phyloP scores from a whole-genome alignment of 2,329 filamentous ascomycete species.

The Neocucurbitaria cava region DNA sequence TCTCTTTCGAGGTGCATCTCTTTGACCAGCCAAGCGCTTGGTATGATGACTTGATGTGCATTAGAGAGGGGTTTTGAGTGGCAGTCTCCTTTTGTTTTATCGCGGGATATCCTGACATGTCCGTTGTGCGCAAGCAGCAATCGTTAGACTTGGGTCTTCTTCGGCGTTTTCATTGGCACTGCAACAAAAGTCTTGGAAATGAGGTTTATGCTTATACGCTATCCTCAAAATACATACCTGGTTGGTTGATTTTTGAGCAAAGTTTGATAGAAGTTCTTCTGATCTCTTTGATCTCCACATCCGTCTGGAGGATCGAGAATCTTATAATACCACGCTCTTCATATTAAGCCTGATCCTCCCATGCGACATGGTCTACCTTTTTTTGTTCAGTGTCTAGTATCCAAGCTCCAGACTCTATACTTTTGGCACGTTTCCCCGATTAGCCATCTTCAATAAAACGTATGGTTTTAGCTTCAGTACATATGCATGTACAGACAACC shows the following conservation, averaged over 20 bases:
- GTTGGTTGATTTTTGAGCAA: conserved; percentile 3
- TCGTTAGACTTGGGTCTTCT: conserved; percentile 25
- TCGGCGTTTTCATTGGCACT: conserved; percentile 30
- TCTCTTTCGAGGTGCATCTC: conserved; percentile 35
- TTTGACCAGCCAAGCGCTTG: conserved; percentile 29
- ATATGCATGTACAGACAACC: too few relatives aligned
- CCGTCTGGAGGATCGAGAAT: conserved; percentile 2
- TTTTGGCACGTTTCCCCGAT: too few relatives aligned
- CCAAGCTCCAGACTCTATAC: too few relatives aligned
- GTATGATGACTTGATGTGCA: conserved; percentile 45
- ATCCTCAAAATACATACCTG: conserved; percentile 2
- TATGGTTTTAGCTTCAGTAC: too few relatives aligned
- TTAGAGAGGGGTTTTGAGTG: conserved; percentile 40
- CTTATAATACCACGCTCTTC: conserved; percentile 27
- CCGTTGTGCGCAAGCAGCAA: conserved; percentile 16
- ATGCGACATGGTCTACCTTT: too few relatives aligned
- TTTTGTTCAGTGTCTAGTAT: too few relatives aligned
- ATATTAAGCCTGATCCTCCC: conserved; percentile 6
- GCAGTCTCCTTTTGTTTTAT: conserved; percentile 20
- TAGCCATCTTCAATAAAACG: too few relatives aligned
- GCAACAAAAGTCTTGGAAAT: conserved; percentile 34
- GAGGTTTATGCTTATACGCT: conserved; percentile 20
- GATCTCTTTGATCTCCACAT: conserved; percentile 1
- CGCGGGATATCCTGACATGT: conserved; percentile 30
- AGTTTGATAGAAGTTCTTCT: conserved; percentile 19